Conservation (phyloP, 345 rosid species). For the Rhizophora apiculata region DNA sequence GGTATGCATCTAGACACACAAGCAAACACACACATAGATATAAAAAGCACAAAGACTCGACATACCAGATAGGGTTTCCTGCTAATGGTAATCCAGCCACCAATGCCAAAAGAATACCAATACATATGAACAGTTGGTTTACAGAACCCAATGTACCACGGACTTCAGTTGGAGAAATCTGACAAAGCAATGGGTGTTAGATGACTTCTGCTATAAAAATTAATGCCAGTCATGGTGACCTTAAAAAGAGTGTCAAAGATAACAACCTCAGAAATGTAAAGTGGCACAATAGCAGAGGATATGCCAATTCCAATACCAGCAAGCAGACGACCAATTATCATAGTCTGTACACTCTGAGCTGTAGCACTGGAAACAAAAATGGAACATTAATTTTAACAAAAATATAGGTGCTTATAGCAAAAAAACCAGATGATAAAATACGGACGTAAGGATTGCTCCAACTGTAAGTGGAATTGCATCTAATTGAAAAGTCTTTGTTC, state of each 20-base stretch:
- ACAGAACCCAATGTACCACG: constrained; percentile 97
- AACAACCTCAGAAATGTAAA: constrained; percentile 93
- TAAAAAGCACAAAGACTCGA: constrained; percentile 3
- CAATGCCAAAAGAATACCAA: constrained; percentile 92
- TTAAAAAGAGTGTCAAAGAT: constrained; percentile 3
- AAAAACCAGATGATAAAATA: constrained; percentile 10
- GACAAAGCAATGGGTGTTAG: constrained; percentile 29
- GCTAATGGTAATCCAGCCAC: constrained; percentile 96
- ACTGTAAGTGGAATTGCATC: constrained; percentile 89
- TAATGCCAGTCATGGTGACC: background rate
- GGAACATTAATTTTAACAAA: constrained; percentile 21
- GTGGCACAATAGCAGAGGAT: constrained; percentile 93
- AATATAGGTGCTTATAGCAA: background rate
- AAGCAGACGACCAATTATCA: constrained; percentile 93
- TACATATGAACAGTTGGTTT: constrained; percentile 92
- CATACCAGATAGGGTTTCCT: constrained; percentile 80
- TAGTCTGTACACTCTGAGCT: constrained; percentile 81
- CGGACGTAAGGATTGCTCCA: constrained; percentile 84
- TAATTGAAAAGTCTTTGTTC: constrained; percentile 84
- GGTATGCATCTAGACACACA: background rate
- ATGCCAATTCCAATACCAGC: constrained; percentile 98
- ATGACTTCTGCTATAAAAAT: background rate
- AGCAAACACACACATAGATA: background rate
- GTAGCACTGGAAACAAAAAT: constrained; percentile 54
- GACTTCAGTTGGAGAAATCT: constrained; percentile 98